Evolutionary conservation across 306 rosid genomes (phyloP), one percentile per base, ranked within the genome.

Genomic region (Cicer chorassanicum): DNA sequence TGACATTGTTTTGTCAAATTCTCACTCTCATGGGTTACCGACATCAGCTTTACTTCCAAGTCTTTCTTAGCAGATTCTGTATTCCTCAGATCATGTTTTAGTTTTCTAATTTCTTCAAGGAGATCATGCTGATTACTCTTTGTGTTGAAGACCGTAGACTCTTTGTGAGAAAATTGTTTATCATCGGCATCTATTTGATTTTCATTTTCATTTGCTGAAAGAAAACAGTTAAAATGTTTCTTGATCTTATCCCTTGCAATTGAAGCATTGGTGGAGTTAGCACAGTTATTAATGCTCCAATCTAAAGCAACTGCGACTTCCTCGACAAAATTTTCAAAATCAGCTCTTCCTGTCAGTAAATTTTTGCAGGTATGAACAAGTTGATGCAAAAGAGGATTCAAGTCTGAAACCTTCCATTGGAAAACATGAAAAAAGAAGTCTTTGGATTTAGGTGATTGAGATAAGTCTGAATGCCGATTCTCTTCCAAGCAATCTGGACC

Each of bases 221-320:
- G 78, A 45, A 73, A 66, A 78, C 64, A 63, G 72, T 83, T 83
- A 14, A 90, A 80, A 74, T 84, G 96, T 84, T 80, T 88, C 87
- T 84, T 90, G 80, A 90, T 90, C 84, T 85, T 86, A 75, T 84
- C 85, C 73, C 88, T 78, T 43, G 86, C 73, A 68, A 77, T 83
- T 64, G 82, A 73, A 70, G 88, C 87, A 74, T 83, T 80, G 76
- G 82, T 64, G 66, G 88, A 76, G 40, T 74, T 79, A 63, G 82
- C 83, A 48, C 84, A 72, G 78, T 90, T 86, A n/a, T 84, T 82
- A 51, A 88, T 72, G 80, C 82, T 83, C 92, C 96, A 90, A 10
- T 84, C 87, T 62, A 90, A 72, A 84, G 90, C 85, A 81, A 84
- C 82, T 16, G 86, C 84, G 38, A 86, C 68, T 71, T 86, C 96